A percentile compares a stretch with the other conserved stretches of the same genome.
These are phyloP conservation scores for Fomitopsis schrenkii DNA, from an alignment of 1,284 basidiomycete genomes.

Conservation along the genomic window DNA sequence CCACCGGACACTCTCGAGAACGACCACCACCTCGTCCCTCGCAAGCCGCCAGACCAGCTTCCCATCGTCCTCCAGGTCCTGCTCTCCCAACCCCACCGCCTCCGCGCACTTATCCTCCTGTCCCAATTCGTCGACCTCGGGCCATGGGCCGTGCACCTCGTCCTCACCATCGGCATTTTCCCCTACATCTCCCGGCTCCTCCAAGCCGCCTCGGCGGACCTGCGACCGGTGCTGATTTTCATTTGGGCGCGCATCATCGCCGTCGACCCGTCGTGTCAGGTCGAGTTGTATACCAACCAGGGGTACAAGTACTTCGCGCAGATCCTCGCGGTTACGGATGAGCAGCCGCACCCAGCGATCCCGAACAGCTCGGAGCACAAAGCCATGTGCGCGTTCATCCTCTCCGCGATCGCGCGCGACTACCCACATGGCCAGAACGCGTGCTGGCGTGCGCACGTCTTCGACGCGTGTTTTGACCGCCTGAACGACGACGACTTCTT, in stretches of 20 bases:
- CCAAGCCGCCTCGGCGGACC: constrained; percentile 91
- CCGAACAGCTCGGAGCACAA: constrained; percentile 96
- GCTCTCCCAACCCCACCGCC: constrained; percentile 92
- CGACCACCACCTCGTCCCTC: constrained; percentile 67
- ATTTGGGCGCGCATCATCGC: constrained; percentile 98
- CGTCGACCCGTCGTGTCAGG: constrained; percentile 90
- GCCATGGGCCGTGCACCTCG: constrained; percentile 97
- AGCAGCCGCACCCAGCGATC: constrained; percentile 47
- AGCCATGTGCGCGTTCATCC: constrained; percentile 98
- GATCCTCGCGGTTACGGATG: constrained; percentile 66
- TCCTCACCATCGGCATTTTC: constrained; percentile 98
- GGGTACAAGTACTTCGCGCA: constrained; percentile 90
- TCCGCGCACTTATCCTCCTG: constrained; percentile 93
- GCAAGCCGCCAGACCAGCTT: constrained; percentile 93
- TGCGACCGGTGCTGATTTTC: constrained; percentile 97
- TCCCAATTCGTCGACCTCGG: constrained; percentile 98
- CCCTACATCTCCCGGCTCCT: constrained; percentile 97
- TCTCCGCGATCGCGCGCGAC: constrained; percentile 89
- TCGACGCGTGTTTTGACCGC: constrained; percentile 85
- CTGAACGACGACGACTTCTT: constrained; percentile 91
- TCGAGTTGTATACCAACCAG: constrained; percentile 83
- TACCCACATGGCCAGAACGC: constrained; percentile 85
- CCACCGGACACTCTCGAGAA: constrained; percentile 13
- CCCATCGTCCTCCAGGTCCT: constrained; percentile 97
- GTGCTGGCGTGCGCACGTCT: constrained; percentile 82